Percentiles rank a stretch among this genome's conserved stretches.
Evolutionary conservation across 441 rosid genomes (phyloP).

Genomic region (Raphanus hybrid): DNA sequence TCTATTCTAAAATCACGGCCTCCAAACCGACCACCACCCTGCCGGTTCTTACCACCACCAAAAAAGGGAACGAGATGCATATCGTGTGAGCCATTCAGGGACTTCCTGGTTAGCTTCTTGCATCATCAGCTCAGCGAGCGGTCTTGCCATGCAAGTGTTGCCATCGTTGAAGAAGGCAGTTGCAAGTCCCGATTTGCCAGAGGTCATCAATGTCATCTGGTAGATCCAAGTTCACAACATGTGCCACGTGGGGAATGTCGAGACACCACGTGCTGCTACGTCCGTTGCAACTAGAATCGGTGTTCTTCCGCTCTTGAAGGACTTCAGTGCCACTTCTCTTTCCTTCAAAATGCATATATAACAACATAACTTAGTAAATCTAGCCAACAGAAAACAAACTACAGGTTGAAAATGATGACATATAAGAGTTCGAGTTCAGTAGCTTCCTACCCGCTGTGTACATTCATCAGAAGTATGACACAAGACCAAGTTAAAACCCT

Average conservation of each 20-base stretch:
- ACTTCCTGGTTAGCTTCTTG: constrained; percentile 96
- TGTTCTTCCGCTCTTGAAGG: constrained; percentile 83
- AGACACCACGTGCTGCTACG: constrained; percentile 83
- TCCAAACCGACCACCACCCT: not conserved
- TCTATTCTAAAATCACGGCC: not conserved
- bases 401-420: constrained; percentile 6
- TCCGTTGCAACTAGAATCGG: too few species aligned
- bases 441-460: constrained; percentile 66
- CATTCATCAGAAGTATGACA: constrained; percentile 14
- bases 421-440: constrained; percentile 19
- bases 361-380: constrained; percentile 18
- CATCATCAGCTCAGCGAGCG: constrained; percentile 70
- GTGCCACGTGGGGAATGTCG: constrained; percentile 93
- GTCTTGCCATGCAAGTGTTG: constrained; percentile 72
- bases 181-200: constrained; percentile 87
- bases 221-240: constrained; percentile 90
- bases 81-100: constrained; percentile 83
- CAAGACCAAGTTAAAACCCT: not conserved
- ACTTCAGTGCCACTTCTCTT: constrained; percentile 83
- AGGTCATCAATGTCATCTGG: constrained; percentile 93
- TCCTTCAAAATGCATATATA: constrained; percentile 57
- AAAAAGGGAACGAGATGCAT: constrained; percentile 38
- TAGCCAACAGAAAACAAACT: constrained; percentile 10
- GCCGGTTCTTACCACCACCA: too few species aligned
- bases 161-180: constrained; percentile 94